Evolutionary conservation across 495 filamentous ascomycete genomes (phyloP), one percentile per base, ranked within the genome.

Genomic region (Pyronema domesticum): DNA sequence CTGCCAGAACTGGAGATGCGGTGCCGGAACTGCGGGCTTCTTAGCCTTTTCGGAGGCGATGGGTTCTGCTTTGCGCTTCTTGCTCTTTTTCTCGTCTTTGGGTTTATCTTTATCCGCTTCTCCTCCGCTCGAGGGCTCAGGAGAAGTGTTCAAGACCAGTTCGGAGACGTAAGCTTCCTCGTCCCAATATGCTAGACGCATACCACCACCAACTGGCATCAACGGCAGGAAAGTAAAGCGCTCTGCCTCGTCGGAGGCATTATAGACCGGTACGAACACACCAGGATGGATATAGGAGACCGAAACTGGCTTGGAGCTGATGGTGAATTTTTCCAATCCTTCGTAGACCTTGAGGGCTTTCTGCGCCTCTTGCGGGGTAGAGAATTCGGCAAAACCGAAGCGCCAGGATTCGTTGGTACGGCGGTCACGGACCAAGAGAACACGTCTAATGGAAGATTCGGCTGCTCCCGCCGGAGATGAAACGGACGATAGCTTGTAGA

Each of bases 351-450:
- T 71, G 55, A 91, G 68, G 2, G 88, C 88, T 36, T 79, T 82
- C 69, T 80, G 76, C 1, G 88, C 86, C 67, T 94, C 87, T 69
- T 86, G 68, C 40, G 74, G 59, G 0, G 68, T 83, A n/a, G 76
- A 79, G 63, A 89, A 95, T 65, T 95, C 88, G 18, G 83, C 88
- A 64, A 95, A 95, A 0, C 87, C 88, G 60, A 85, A 94, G 46
- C 81, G 77, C 80, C 85, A 89, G 55, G 82, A 88, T 49, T 88
- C 82, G 54, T 86, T 78, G 15, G 72, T 81, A 46, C 73, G 74
- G 56, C 82, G 74, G 60, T 91, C 84, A 46, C 86, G 77, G 56
- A 93, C 80, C 8, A 95, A 70, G 44, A 94, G 72, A 9, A 95
- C 77, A 50, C 88, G 81, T 19, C 80, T 76, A 10, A 95, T 68